phyloP scores from a whole-genome alignment of 1,284 basidiomycete species.

The Sanghuangporus weigelae region DNA sequence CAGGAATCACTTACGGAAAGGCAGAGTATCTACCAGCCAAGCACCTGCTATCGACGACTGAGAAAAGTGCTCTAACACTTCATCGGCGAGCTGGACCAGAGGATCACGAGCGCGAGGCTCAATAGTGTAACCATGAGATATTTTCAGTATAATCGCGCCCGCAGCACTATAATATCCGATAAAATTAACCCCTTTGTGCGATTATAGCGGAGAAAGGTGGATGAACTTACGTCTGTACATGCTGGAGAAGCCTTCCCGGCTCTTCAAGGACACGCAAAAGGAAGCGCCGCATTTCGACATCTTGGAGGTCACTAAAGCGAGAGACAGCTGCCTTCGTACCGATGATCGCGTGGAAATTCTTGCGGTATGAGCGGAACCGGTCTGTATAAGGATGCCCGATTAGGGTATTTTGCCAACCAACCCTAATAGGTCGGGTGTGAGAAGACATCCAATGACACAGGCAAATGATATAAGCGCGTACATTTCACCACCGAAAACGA shows the following conservation, averaged over 20 bases:
- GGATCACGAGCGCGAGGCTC: constrained; percentile 23
- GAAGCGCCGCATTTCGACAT: constrained; percentile 13
- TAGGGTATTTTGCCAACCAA: background rate
- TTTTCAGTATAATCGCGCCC: constrained; percentile 27
- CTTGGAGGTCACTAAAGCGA: constrained; percentile 9
- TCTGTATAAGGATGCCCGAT: constrained; percentile 1
- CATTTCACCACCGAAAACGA: constrained; percentile 16
- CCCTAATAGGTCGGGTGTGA: background rate
- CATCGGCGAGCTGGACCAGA: constrained; percentile 22
- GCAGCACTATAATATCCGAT: constrained; percentile 22
- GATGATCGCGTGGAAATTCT: constrained; percentile 5
- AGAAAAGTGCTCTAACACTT: constrained; percentile 22
- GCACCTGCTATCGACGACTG: constrained; percentile 23
- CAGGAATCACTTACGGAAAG: constrained; percentile 23
- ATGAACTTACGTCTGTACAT: constrained; percentile 10
- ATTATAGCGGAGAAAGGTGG: background rate
- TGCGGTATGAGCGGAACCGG: constrained; percentile 3
- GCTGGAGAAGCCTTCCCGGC: constrained; percentile 4
- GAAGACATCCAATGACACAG: background rate
- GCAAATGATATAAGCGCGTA: background rate
- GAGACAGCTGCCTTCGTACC: constrained; percentile 9
- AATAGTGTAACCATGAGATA: constrained; percentile 31
- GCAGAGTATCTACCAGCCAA: constrained; percentile 31
- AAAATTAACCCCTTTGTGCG: background rate
- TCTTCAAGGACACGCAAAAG: constrained; percentile 9